Percentiles rank a stretch among this genome's conserved stretches.
These are phyloP conservation scores for Tylopilus subfusipes DNA, from an alignment of 768 basidiomycete species.

Conservation along the genomic window DNA sequence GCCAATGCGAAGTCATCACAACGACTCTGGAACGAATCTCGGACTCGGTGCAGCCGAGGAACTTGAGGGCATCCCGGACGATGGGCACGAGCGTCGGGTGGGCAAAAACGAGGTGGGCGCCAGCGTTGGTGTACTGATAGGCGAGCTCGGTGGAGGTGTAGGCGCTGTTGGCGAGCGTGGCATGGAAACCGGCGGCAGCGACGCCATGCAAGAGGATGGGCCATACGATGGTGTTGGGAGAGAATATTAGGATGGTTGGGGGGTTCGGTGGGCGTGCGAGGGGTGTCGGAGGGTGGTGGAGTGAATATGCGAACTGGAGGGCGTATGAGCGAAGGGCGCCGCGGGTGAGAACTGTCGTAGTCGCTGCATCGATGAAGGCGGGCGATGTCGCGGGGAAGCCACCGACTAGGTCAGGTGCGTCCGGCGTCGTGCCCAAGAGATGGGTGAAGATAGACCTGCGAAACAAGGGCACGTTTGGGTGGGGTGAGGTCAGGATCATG, in stretches of 20 bases:
- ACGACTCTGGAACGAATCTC: conserved; percentile 56
- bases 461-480: conserved; percentile 17
- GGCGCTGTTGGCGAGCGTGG: conserved; percentile 69
- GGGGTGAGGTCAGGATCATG: conserved; percentile 26
- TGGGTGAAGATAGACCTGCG: conserved; percentile 33
- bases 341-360: conserved; percentile 56
- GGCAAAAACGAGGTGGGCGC: conserved; percentile 59
- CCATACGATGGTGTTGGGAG: conserved; percentile 62
- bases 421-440: conserved; percentile 18
- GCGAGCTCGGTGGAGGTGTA: conserved; percentile 68
- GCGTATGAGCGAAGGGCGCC: conserved; percentile 49
- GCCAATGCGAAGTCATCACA: conserved; percentile 51
- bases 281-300: conserved; percentile 44
- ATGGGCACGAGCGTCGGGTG: conserved; percentile 57
- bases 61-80: conserved; percentile 55
- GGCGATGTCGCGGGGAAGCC: conserved; percentile 41
- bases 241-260: conserved; percentile 57
- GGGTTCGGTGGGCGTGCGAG: conserved; percentile 48
- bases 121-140: conserved; percentile 68
- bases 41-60: conserved; percentile 41
- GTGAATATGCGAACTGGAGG: conserved; percentile 55
- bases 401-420: conserved; percentile 34
- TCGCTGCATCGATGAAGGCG: conserved; percentile 65
- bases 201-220: conserved; percentile 43
- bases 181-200: conserved; percentile 63